Evolutionary conservation across 164 flowering plant genomes (phyloP).

Genomic region (Nymphaea colorata): DNA sequence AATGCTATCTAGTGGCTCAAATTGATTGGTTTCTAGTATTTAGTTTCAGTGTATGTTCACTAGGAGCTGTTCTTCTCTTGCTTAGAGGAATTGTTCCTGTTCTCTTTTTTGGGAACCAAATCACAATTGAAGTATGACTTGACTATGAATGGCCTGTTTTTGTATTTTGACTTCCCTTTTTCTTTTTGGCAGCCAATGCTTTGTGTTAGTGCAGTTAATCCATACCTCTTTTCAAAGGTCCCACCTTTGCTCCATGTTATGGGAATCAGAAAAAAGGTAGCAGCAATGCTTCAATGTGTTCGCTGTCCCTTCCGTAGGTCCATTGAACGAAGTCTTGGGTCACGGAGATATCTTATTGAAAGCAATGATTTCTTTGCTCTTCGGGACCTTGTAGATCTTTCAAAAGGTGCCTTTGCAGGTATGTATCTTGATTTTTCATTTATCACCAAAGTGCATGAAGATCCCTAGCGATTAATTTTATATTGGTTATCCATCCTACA

Average conservation of each 20-base stretch:
- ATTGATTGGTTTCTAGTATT: too few species aligned
- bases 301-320: conserved; percentile 83
- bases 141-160: not conserved
- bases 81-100: not conserved
- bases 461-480: not conserved
- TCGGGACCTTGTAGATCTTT: conserved; percentile 86
- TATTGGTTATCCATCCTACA: not conserved
- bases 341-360: conserved; percentile 86
- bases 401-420: conserved; percentile 96
- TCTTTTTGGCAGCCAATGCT: conserved; percentile 85
- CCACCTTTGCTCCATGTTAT: conserved; percentile 69
- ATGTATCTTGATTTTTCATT: conserved; percentile 3
- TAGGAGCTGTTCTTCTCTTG: not conserved
- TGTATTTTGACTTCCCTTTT: not conserved
- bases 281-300: conserved; percentile 66
- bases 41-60: too few species aligned
- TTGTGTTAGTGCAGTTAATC: conserved; percentile 92
- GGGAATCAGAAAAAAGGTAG: conserved; percentile 63
- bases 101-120: not conserved
- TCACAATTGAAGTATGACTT: not conserved
- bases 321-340: conserved; percentile 60
- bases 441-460: not conserved
- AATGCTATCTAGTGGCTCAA: too few species aligned
- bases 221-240: conserved; percentile 73
- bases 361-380: conserved; percentile 89